These are phyloP conservation scores for Emydomyces testavorans DNA, from an alignment of 2,329 filamentous ascomycete genomes.

Conservation along the genomic window DNA sequence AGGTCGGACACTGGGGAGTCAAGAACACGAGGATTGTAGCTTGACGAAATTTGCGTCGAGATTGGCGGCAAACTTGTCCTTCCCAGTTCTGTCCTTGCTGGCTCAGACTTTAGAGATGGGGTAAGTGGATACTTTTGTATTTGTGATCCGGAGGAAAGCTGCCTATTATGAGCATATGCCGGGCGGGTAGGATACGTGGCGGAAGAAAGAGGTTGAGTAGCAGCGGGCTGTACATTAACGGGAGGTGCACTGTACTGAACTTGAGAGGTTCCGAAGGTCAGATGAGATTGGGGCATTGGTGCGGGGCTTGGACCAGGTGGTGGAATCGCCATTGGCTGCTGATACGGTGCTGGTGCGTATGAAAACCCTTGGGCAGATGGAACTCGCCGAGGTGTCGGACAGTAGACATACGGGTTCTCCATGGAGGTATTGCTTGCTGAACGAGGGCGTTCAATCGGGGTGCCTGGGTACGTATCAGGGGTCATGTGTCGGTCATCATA, in stretches of 20 bases:
- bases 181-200: conserved; percentile 29
- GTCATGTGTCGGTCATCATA: conserved; percentile 46
- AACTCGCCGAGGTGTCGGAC: conserved; percentile 35
- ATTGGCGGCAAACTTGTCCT: conserved; percentile 23
- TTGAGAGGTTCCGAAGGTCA: conserved; percentile 33
- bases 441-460: conserved; percentile 43
- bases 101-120: conserved; percentile 10
- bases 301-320: conserved; percentile 29
- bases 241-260: conserved; percentile 34
- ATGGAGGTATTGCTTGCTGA: conserved; percentile 51
- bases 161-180: conserved; percentile 26
- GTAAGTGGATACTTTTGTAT: conserved; percentile 23
- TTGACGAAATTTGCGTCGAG: conserved; percentile 20
- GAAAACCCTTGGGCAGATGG: conserved; percentile 40
- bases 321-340: conserved; percentile 30
- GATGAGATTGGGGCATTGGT: conserved; percentile 30
- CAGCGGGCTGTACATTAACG: conserved; percentile 27
- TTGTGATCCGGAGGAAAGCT: conserved; percentile 23
- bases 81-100: conserved; percentile 21
- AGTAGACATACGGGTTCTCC: conserved; percentile 36
- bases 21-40: conserved; percentile 21
- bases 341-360: conserved; percentile 26
- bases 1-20: conserved; percentile 32
- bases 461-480: conserved; percentile 39
- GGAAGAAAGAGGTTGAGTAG: conserved; percentile 27